phyloP scores from a whole-genome alignment of 495 filamentous ascomycete genomes.

The Terfezia claveryi region DNA sequence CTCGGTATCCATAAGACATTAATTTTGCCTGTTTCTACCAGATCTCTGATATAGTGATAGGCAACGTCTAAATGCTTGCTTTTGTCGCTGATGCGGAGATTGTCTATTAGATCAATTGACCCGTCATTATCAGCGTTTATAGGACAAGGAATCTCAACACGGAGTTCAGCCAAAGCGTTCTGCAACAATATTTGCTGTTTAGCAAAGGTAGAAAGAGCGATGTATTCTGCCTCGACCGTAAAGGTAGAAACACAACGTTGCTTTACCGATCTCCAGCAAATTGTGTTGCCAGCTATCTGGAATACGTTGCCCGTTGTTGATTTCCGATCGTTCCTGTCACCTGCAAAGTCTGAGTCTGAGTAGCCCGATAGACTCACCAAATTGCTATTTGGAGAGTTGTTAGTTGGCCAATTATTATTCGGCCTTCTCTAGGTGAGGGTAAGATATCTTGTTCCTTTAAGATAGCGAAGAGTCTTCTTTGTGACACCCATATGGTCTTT shows the following conservation, averaged over 20 bases:
- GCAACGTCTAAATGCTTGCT: too few species aligned
- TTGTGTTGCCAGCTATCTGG: not conserved
- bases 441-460: not conserved
- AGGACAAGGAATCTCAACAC: too few species aligned
- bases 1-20: too few species aligned
- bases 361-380: not conserved
- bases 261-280: not conserved
- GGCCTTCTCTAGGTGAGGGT: not conserved
- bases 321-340: not conserved
- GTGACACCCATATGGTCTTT: not conserved
- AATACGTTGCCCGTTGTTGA: slow-evolving; percentile 2
- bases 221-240: slow-evolving; percentile 1
- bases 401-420: too few species aligned
- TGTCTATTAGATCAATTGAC: too few species aligned
- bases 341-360: not conserved
- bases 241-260: slow-evolving; percentile 1
- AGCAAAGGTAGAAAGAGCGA: too few species aligned
- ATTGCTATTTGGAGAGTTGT: not conserved
- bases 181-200: too few species aligned
- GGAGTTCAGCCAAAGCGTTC: too few species aligned
- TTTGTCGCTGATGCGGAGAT: too few species aligned
- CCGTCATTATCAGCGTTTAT: too few species aligned
- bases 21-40: too few species aligned
- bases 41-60: too few species aligned
- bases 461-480: slow-evolving; percentile 1